These are phyloP conservation scores for Hypoxylon subgilvum DNA, from an alignment of 495 filamentous ascomycete genomes.

Conservation along the genomic window DNA sequence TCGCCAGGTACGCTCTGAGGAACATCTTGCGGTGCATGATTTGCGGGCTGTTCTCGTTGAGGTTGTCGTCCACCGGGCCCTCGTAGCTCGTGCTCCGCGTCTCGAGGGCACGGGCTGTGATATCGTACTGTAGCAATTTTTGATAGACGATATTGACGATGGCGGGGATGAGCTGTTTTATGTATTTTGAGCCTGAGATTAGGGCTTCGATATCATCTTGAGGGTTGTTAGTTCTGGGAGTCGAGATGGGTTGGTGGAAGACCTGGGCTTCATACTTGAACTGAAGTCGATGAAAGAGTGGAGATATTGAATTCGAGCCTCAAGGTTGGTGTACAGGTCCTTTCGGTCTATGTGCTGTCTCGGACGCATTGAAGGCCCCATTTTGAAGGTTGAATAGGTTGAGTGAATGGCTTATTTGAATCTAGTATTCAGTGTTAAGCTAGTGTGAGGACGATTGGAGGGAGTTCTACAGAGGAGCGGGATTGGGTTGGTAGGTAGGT, in stretches of 20 bases:
- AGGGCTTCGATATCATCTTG: conserved; percentile 73
- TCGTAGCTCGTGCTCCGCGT: conserved; percentile 70
- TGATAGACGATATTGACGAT: conserved; percentile 79
- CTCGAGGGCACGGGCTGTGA: conserved; percentile 73
- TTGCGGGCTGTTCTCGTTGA: conserved; percentile 69
- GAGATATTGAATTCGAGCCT: conserved; percentile 70
- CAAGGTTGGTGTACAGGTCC: conserved; percentile 69
- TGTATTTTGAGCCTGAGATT: conserved; percentile 68
- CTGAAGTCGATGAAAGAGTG: conserved; percentile 77
- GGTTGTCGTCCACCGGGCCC: conserved; percentile 63
- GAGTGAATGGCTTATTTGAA: too few relatives aligned
- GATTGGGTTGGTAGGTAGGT: not conserved
- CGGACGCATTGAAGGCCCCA: conserved; percentile 36
- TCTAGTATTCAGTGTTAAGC: not conserved
- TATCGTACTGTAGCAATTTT: conserved; percentile 75
- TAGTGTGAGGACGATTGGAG: too few relatives aligned
- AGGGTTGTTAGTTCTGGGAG: conserved; percentile 4
- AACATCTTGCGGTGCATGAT: conserved; percentile 80
- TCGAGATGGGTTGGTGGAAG: not conserved
- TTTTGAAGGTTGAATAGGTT: too few relatives aligned
- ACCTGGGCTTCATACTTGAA: conserved; percentile 54
- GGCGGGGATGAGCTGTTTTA: conserved; percentile 74
- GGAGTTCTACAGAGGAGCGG: not conserved
- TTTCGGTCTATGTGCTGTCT: conserved; percentile 71
- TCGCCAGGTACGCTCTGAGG: conserved; percentile 70